These are phyloP conservation scores for Cystofilobasidium ferigula DNA, from an alignment of 768 basidiomycete species.

Conservation along the genomic window DNA sequence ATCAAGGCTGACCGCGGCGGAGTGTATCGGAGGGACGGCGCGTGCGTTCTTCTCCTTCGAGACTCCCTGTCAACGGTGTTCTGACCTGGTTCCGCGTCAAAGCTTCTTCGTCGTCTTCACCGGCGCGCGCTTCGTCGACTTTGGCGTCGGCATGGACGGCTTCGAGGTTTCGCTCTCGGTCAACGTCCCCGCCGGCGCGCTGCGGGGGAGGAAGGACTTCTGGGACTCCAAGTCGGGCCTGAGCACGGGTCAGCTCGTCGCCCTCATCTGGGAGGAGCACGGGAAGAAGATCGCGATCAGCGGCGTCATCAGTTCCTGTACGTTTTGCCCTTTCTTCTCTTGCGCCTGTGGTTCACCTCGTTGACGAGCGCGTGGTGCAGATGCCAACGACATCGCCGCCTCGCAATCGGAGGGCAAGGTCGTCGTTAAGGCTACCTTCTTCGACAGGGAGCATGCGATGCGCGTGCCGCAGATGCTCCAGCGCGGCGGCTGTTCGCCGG, in stretches of 20 bases:
- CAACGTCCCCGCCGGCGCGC: slow-evolving; percentile 35
- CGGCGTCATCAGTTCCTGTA: slow-evolving; percentile 32
- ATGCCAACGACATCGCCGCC: too few species aligned
- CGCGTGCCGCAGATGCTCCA: too few species aligned
- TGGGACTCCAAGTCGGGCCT: too few species aligned
- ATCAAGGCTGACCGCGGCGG: slow-evolving; percentile 51
- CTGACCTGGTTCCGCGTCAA: slow-evolving; percentile 42
- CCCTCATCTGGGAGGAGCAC: too few species aligned
- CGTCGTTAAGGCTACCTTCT: not conserved
- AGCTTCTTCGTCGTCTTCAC: slow-evolving; percentile 51
- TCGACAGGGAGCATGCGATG: slow-evolving; percentile 24
- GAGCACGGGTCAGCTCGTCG: too few species aligned
- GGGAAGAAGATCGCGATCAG: too few species aligned
- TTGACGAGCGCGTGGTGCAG: not conserved
- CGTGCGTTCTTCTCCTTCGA: slow-evolving; percentile 49
- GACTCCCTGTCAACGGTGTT: slow-evolving; percentile 38
- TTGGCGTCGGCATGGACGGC: slow-evolving; percentile 48
- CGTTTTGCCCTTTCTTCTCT: slow-evolving; percentile 53
- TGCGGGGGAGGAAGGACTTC: too few species aligned
- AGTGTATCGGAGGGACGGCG: slow-evolving; percentile 45
- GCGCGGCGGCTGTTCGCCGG: not conserved
- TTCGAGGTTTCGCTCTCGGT: slow-evolving; percentile 45
- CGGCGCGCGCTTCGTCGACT: slow-evolving; percentile 48
- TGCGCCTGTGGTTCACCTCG: slow-evolving; percentile 49
- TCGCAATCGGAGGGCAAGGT: too few species aligned